Evolutionary conservation across 306 rosid genomes (phyloP).

Genomic region (Cucurbita moschata): DNA sequence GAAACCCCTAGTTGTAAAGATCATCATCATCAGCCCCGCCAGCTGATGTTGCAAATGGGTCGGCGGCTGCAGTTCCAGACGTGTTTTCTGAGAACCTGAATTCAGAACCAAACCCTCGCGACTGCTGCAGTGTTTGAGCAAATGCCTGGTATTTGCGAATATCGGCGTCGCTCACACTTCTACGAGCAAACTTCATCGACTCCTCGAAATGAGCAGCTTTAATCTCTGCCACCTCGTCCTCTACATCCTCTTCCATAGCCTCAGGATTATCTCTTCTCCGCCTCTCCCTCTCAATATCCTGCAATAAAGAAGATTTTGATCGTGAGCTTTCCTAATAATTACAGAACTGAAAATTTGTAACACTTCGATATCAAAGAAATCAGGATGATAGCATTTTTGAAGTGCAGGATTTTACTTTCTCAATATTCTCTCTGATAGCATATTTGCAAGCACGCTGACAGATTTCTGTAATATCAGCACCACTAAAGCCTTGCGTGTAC

Average conservation of each 20-base stretch:
- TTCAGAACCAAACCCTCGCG: slow-evolving; percentile 11
- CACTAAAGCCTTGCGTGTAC: slow-evolving; percentile 18
- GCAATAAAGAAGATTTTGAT: background rate
- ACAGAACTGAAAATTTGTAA: background rate
- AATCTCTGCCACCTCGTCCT: slow-evolving; percentile 14
- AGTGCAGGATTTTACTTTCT: slow-evolving; percentile 9
- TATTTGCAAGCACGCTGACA: slow-evolving; percentile 27
- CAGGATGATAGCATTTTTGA: background rate
- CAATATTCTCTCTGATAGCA: slow-evolving; percentile 18
- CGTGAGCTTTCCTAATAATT: background rate
- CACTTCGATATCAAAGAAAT: background rate
- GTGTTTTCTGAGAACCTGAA: slow-evolving; percentile 4
- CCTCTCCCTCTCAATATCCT: slow-evolving; percentile 19
- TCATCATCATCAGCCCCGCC: slow-evolving; percentile 8
- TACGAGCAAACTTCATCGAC: slow-evolving; percentile 19
- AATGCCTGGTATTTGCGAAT: slow-evolving; percentile 18
- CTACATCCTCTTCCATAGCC: slow-evolving; percentile 19
- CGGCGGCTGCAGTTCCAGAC: background rate
- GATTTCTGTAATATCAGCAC: slow-evolving; percentile 20
- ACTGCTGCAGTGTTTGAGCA: slow-evolving; percentile 17
- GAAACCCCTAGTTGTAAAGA: slow-evolving; percentile 8
- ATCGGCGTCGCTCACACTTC: slow-evolving; percentile 17
- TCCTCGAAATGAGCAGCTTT: slow-evolving; percentile 18
- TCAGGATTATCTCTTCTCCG: slow-evolving; percentile 11
- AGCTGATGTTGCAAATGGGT: slow-evolving; percentile 7